Base-by-base conservation (phyloP, 164 flowering plant genomes). In the Umbilicus rupestris region DNA sequence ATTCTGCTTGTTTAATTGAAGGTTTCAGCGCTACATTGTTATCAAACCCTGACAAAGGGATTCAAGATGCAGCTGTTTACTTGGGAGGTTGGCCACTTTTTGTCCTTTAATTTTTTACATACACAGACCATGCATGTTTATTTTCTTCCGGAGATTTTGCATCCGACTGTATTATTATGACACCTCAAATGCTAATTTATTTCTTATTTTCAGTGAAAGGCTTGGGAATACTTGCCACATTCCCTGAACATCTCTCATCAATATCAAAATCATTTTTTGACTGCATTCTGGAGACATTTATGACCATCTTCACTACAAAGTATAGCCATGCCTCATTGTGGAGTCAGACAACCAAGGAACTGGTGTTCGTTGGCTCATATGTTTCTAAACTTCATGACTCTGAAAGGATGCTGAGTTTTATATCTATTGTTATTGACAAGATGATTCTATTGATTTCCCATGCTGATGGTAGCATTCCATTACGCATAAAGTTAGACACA, bases 151-250 rank as follows among this genome's bases (percentile, higher is more conserved):
- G 14, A 50, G 8, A 5, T 20, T 7, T 50, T 7, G 26, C 26
- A 26, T 28, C 17, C 20, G 29, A 37, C 20, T 12, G 58, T 22
- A n/a, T 20, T 37, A 15, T 58, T 52, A 6, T 52, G 22, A 37
- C 20, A 12, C 52, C 33, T 37, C 12, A 35, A 12, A 14, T 29
- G 55, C 19, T 50, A n/a, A 28, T 52, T 33, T 29, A 11, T 12
- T 50, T 66, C 9, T 33, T 22, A 47, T 72, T 52, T 82, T 75
- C 87, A 91, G 99, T 87, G 66, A 89, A 81, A 77, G 96, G 99
- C 47, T 77, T 94, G 81, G 83, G 79, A 75, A 78, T 78, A 67
- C 73, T 90, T 73, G 91, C 93, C 46, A 85, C 85, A 62, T 82
- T 85, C 66, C 93, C 90, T 20, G 86, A 78, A 64, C 70, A 69